Evolutionary conservation across 1,284 basidiomycete species (phyloP), one percentile per base, ranked within the genome.

Genomic region (Heterobasidion irregulare): DNA sequence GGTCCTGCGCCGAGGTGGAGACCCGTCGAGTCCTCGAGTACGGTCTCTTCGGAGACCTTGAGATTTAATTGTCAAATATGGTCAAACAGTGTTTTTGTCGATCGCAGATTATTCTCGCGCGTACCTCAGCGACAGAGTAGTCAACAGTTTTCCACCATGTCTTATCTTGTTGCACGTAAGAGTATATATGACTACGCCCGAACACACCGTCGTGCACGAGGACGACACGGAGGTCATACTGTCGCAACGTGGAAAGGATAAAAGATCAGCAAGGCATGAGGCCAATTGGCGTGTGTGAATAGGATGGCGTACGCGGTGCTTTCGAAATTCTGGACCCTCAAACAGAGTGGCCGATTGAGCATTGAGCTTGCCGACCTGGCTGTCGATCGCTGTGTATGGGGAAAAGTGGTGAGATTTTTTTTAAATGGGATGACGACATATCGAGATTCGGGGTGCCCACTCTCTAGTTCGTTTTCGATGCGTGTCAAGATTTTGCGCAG

Each of bases 91-190:
- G n/a, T 41, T 41, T 41, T n/a, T 41, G 38, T 41, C 38, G 38
- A 41, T 2, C 12, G 8, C 26, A 26, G 26, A 26, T 26, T 26
- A 5, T 26, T 26, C 26, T 26, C 26, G 26, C 26, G 8, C 13
- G 19, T 62, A 80, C 88, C 75, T 86, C 79, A 0, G 77, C 80
- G 1, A 88, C 82, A n/a, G 70, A 69, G 55, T 79, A 77, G 62
- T 90, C 88, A n/a, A 84, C 73, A 1, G 80, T 84, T 68, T 88
- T 90, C 86, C 87, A 91, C 89, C 89, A 91, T 13, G 66, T 71
- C 10, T 75, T 79, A 56, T 70, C 69, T 56, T 85, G 79, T 57
- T 83, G 78, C 12, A 89, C 79, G 62, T 90, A 91, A 5, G 84
- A 86, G 64, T 89, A 89, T 2, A 89, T 69, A 61, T 89, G 84